These are phyloP conservation scores for Pleurostoma richardsiae DNA, from an alignment of 2,329 filamentous ascomycete genomes.

Conservation along the genomic window DNA sequence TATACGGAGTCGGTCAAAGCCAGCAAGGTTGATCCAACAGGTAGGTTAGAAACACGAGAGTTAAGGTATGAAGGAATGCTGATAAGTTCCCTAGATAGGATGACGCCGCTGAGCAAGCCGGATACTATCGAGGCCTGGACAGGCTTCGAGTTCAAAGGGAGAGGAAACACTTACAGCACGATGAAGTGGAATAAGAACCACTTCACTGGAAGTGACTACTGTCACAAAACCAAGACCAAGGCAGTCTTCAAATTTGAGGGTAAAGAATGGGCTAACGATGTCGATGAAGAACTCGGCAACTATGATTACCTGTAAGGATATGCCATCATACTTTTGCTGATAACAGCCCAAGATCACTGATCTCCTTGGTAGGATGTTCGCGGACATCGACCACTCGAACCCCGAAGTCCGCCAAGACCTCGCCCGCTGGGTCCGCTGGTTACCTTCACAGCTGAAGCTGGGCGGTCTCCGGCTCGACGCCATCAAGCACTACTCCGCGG, in stretches of 20 bases:
- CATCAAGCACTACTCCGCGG: slow-evolving; percentile 26
- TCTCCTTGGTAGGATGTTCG: slow-evolving; percentile 20
- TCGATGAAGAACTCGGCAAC: slow-evolving; percentile 55
- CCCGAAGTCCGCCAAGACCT: slow-evolving; percentile 23
- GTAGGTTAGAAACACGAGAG: slow-evolving; percentile 19
- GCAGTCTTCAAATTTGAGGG: slow-evolving; percentile 61
- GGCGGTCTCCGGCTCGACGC: slow-evolving; percentile 27
- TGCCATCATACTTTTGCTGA: not conserved
- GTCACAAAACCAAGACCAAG: slow-evolving; percentile 46
- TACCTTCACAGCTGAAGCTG: slow-evolving; percentile 19
- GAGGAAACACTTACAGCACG: slow-evolving; percentile 52
- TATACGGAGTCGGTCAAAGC: slow-evolving; percentile 53
- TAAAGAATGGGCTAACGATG: slow-evolving; percentile 59
- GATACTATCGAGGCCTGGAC: slow-evolving; percentile 65
- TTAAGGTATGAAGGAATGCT: not conserved
- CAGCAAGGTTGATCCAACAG: slow-evolving; percentile 52
- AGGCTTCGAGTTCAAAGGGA: slow-evolving; percentile 59
- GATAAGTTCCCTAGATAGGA: slow-evolving; percentile 38
- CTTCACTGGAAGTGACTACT: slow-evolving; percentile 65
- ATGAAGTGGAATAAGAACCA: slow-evolving; percentile 64
- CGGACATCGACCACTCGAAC: slow-evolving; percentile 25
- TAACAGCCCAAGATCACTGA: too few species aligned
- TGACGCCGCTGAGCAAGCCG: slow-evolving; percentile 44
- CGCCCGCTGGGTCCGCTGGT: slow-evolving; percentile 25
- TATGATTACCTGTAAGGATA: slow-evolving; percentile 33